Evolutionary conservation across 2,329 filamentous ascomycete species (phyloP), one percentile per base, ranked within the genome.

Genomic region (Colletotrichum sansevieriae): DNA sequence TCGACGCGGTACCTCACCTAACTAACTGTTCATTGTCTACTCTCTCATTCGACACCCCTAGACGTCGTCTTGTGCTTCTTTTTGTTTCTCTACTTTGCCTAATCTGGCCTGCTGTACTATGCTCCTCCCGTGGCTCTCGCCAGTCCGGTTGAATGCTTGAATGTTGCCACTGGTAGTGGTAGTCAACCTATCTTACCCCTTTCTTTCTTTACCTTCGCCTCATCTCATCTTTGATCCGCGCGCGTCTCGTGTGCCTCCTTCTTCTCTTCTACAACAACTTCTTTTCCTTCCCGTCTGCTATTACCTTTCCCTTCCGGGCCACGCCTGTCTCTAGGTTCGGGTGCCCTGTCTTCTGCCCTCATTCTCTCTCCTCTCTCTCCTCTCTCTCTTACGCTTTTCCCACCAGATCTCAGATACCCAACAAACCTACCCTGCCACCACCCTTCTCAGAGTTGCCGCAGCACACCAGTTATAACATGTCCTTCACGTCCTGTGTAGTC

Each of bases 121-220:
- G 25, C 39, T 55, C 8, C 18, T 55, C n/a, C 18, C 25, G 29
- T 25, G 41, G 11, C 60, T 52, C 25, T 44, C 15, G 61, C 44
- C 39, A 20, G 35, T 10, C 33, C 52, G 13, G 12, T 55, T 55
- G 51, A 49, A 41, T 68, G 47, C 49, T 22, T 51, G 62, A 43
- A 55, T 39, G 49, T 68, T 65, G 65, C 62, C 65, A 60, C 62
- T 29, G 29, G 29, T 29, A 29, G 25, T 43, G 62, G 49, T 56
- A 29, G 47, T 47, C 47, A 7, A 57, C 62, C 35, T 44, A 9
- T 25, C 13, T 22, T 18, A 39, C 18, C 60, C 51, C 60, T 47
- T 55, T 56, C 60, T 47, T 55, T 56, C 39, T 18, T 44, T 39
- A 44, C 29, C 29, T 29, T 29, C 9, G 9, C 29, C 25, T 49